Evolutionary conservation across 208 protist genomes (phyloP).

Genomic region (Trypanosoma vivax): DNA sequence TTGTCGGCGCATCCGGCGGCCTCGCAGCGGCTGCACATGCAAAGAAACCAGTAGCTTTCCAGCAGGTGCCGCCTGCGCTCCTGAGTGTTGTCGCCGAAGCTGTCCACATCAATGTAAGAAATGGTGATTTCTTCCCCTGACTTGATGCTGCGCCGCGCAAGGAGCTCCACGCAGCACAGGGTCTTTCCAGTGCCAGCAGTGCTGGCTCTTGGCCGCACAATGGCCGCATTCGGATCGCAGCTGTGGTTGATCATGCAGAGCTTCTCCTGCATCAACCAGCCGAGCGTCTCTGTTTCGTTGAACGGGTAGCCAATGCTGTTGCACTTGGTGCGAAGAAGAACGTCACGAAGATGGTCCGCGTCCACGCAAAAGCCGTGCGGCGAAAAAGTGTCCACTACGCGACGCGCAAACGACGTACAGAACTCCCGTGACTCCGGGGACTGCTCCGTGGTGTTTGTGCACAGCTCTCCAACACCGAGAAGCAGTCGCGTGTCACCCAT

Average conservation of each 20-base stretch:
- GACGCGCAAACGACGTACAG: conserved; percentile 49
- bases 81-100: conserved; percentile 31
- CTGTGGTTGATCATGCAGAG: conserved; percentile 84
- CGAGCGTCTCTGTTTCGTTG: conserved; percentile 44
- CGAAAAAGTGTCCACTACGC: conserved; percentile 16
- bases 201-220: conserved; percentile 27
- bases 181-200: not conserved
- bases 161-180: conserved; percentile 15
- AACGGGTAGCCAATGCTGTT: conserved; percentile 85
- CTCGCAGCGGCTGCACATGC: conserved; percentile 11
- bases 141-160: conserved; percentile 7
- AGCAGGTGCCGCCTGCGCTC: conserved; percentile 36
- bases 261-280: conserved; percentile 61
- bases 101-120: conserved; percentile 41
- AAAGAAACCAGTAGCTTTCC: conserved; percentile 72
- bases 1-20: not conserved
- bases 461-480: conserved; percentile 22
- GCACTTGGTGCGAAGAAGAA: conserved; percentile 52
- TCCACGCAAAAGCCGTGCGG: conserved; percentile 24
- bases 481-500: conserved; percentile 34
- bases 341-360: conserved; percentile 40
- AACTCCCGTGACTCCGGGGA: conserved; percentile 24
- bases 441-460: conserved; percentile 37
- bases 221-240: conserved; percentile 61
- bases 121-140: conserved; percentile 16